Conservation (phyloP, 2,329 filamentous ascomycete species). For the Xylariaceae sp. region DNA sequence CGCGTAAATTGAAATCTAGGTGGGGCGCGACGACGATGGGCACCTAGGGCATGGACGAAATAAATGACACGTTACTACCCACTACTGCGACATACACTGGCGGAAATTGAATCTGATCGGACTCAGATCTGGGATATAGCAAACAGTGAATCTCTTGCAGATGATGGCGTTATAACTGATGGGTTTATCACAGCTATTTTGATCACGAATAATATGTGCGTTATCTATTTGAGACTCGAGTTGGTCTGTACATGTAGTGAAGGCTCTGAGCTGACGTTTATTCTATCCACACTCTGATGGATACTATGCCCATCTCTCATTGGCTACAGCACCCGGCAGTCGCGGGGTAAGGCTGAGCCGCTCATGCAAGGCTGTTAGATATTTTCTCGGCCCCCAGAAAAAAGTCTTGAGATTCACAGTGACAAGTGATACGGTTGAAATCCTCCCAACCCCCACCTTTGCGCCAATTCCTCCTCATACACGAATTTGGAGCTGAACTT, state of each 20-base stretch:
- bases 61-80: slow-evolving; percentile 2
- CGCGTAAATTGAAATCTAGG: slow-evolving; percentile 33
- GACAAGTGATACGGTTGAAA: slow-evolving; percentile 2
- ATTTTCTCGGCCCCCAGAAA: slow-evolving; percentile 11
- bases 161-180: no score
- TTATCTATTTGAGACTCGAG: neutral
- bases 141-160: no score
- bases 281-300: neutral
- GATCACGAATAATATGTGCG: no score
- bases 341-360: slow-evolving; percentile 27
- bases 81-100: neutral
- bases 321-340: slow-evolving; percentile 18
- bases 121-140: no score
- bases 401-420: slow-evolving; percentile 12
- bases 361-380: slow-evolving; percentile 10
- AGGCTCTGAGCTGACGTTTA: neutral
- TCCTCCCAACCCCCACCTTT: no score
- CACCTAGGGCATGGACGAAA: no score
- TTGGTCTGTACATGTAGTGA: neutral
- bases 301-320: slow-evolving; percentile 5
- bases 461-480: no score
- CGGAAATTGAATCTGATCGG: no score
- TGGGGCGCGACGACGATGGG: slow-evolving; percentile 3
- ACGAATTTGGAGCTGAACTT: no score
- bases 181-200: no score